phyloP scores from a whole-genome alignment of 169 alveolate species.

The Plasmodium sp. region DNA sequence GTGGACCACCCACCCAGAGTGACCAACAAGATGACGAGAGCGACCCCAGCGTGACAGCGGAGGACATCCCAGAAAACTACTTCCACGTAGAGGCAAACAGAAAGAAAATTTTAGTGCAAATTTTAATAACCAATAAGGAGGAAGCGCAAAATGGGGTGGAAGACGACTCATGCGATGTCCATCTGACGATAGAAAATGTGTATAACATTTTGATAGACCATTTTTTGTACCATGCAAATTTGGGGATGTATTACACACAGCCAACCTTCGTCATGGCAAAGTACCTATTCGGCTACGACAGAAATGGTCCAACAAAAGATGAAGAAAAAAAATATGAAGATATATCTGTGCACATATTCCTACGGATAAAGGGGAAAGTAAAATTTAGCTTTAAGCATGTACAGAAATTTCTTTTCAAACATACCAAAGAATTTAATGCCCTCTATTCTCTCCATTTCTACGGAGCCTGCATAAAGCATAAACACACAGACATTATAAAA shows the following conservation, averaged over 20 bases:
- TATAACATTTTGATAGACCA: slow-evolving; percentile 39
- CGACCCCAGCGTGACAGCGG: not conserved
- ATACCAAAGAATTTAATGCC: slow-evolving; percentile 13
- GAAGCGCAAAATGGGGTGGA: not conserved
- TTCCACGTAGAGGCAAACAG: not conserved
- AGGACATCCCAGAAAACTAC: not conserved
- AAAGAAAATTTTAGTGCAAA: slow-evolving; percentile 14
- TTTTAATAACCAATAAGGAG: slow-evolving; percentile 13
- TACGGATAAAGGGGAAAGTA: slow-evolving; percentile 12
- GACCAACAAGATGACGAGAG: not conserved
- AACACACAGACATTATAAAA: slow-evolving; percentile 37
- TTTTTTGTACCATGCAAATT: not conserved
- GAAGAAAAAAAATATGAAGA: slow-evolving; percentile 72
- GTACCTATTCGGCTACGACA: slow-evolving; percentile 32
- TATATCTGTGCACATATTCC: slow-evolving; percentile 50
- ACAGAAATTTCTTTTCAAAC: slow-evolving; percentile 16
- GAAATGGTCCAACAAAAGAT: not conserved
- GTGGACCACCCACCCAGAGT: not conserved
- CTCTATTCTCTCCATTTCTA: slow-evolving; percentile 31
- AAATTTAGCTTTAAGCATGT: slow-evolving; percentile 20
- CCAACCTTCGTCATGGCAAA: slow-evolving; percentile 1
- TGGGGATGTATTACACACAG: not conserved
- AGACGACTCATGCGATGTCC: slow-evolving; percentile 1
- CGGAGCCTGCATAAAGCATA: slow-evolving; percentile 54
- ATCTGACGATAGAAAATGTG: slow-evolving; percentile 21